Percentiles rank a stretch among this genome's conserved stretches.
These are phyloP conservation scores for Raphanus raphanistrum DNA, from an alignment of 345 rosid species.

Conservation along the genomic window DNA sequence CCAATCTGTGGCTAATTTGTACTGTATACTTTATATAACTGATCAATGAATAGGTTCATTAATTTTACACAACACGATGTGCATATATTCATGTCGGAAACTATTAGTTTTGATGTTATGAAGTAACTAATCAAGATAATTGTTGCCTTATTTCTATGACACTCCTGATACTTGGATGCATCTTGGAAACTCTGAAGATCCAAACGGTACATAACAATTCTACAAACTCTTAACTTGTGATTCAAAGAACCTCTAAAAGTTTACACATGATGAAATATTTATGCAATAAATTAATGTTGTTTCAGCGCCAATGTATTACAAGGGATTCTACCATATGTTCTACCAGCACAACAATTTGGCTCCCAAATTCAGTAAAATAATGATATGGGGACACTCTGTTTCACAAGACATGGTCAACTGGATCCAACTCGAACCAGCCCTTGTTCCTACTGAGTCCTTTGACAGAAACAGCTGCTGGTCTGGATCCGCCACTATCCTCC, in stretches of 20 bases:
- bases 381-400: constrained; percentile 74
- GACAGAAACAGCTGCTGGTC: constrained; percentile 74
- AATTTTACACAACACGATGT: not conserved
- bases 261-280: not conserved
- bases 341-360: constrained; percentile 58
- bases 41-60: too few relatives aligned
- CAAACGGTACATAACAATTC: constrained; percentile 22
- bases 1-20: not conserved
- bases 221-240: not conserved
- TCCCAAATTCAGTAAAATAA: constrained; percentile 46
- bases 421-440: constrained; percentile 58
- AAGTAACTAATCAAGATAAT: not conserved
- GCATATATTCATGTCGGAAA: not conserved
- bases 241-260: not conserved
- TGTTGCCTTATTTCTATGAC: not conserved
- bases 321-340: constrained; percentile 55
- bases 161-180: not conserved
- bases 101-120: not conserved
- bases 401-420: constrained; percentile 69
- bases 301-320: constrained; percentile 76
- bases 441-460: constrained; percentile 52
- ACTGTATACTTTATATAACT: not conserved
- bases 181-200: constrained; percentile 19
- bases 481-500: constrained; percentile 64
- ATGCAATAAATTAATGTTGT: constrained; percentile 3